Conservation (phyloP, 176 grass and related monocot species). For the Puccinellia tenuiflora region DNA sequence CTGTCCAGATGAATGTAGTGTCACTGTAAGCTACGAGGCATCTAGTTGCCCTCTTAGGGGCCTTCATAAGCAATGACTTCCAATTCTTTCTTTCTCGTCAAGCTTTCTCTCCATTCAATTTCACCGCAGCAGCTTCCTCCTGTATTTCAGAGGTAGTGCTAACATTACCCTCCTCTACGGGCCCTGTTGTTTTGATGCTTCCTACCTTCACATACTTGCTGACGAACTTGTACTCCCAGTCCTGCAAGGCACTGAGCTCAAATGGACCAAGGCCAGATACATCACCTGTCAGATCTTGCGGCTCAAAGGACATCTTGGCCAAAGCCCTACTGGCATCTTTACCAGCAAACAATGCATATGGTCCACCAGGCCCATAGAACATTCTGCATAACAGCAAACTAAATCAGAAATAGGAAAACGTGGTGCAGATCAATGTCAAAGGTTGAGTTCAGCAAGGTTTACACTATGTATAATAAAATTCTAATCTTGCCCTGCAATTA, state of each 20-base stretch:
- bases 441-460: neutral
- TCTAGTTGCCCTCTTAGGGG: neutral
- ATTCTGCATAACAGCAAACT: slow-evolving; percentile 43
- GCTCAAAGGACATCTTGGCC: slow-evolving; percentile 87
- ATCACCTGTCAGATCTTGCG: slow-evolving; percentile 66
- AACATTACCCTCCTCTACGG: slow-evolving; percentile 13
- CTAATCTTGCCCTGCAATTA: neutral
- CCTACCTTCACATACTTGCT: slow-evolving; percentile 80
- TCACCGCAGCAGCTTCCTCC: neutral
- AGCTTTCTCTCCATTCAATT: slow-evolving; percentile 12
- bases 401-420: neutral
- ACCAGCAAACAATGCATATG: slow-evolving; percentile 76
- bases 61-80: neutral
- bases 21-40: neutral
- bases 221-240: slow-evolving; percentile 79
- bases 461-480: neutral
- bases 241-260: slow-evolving; percentile 61
- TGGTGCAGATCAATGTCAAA: neutral
- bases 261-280: slow-evolving; percentile 61
- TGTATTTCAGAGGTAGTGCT: slow-evolving; percentile 16
- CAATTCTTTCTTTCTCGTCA: neutral
- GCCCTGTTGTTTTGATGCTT: slow-evolving; percentile 26
- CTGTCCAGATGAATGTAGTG: neutral
- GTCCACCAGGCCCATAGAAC: slow-evolving; percentile 88
- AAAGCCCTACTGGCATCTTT: slow-evolving; percentile 80